Conservation (phyloP, 192 early-diverging fungal species). For the Coemansia sp. region DNA sequence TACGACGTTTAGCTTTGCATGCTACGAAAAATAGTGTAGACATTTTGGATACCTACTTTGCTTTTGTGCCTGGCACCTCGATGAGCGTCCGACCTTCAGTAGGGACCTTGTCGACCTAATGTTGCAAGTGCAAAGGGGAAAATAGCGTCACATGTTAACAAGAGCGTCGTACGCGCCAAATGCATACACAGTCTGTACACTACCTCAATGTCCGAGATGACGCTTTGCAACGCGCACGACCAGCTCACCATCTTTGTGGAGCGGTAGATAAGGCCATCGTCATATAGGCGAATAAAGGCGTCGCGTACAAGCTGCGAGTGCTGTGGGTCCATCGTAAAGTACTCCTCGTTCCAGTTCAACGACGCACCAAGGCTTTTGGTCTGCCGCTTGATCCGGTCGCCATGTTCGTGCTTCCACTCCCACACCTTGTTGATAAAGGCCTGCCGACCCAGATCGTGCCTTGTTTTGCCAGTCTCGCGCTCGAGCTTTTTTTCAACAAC, state of each 20-base stretch:
- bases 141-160: not conserved
- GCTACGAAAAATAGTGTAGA: not conserved
- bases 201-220: conserved; percentile 94
- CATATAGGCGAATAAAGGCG: conserved; percentile 87
- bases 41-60: conserved; percentile 54
- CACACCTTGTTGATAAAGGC: conserved; percentile 84
- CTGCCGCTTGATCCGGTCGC: conserved; percentile 82
- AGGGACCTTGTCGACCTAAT: conserved; percentile 79
- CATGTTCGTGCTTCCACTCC: conserved; percentile 84
- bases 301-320: conserved; percentile 79
- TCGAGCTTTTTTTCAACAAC: conserved; percentile 91
- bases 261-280: conserved; percentile 90
- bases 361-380: conserved; percentile 82
- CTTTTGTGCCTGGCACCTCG: conserved; percentile 76
- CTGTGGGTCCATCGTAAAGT: conserved; percentile 91
- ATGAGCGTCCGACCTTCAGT: conserved; percentile 73
- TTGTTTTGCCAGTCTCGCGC: conserved; percentile 57
- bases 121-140: not conserved
- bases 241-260: conserved; percentile 94
- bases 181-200: not conserved
- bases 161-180: not conserved
- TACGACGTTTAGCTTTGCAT: not conserved
- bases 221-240: conserved; percentile 93
- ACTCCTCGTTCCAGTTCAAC: conserved; percentile 82
- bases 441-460: conserved; percentile 89